phyloP scores from a whole-genome alignment of 331 rosid genomes.

The Saraca asoca region DNA sequence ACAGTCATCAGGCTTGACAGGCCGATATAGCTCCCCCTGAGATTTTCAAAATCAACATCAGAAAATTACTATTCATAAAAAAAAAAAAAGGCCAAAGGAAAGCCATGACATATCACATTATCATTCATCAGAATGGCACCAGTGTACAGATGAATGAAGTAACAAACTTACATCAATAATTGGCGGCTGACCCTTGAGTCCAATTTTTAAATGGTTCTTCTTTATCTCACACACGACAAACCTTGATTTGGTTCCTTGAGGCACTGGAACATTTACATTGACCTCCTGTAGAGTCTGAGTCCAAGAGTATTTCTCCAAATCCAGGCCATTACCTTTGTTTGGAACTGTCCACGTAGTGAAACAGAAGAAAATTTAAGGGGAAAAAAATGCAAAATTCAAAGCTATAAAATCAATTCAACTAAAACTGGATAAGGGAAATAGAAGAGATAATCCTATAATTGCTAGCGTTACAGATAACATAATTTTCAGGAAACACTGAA shows the following conservation, averaged over 20 bases:
- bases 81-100: neutral
- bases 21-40: constrained; percentile 67
- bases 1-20: constrained; percentile 87
- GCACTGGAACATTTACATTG: constrained; percentile 69
- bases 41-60: constrained; percentile 12
- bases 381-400: neutral
- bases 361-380: neutral
- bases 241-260: constrained; percentile 78
- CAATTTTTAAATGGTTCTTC: constrained; percentile 82
- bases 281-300: constrained; percentile 92
- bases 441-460: neutral
- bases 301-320: constrained; percentile 90
- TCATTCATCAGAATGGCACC: neutral
- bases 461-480: neutral
- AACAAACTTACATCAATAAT: constrained; percentile 69
- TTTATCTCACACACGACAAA: constrained; percentile 71
- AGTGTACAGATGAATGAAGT: neutral
- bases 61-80: neutral
- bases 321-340: constrained; percentile 90
- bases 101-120: constrained; percentile 1
- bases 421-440: neutral
- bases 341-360: constrained; percentile 57
- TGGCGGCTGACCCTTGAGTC: constrained; percentile 89
- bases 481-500: neutral
- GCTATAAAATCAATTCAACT: neutral